These are phyloP conservation scores for Aurantiochytrium sp. DNA, from an alignment of 108 stramenopile species.

Conservation along the genomic window DNA sequence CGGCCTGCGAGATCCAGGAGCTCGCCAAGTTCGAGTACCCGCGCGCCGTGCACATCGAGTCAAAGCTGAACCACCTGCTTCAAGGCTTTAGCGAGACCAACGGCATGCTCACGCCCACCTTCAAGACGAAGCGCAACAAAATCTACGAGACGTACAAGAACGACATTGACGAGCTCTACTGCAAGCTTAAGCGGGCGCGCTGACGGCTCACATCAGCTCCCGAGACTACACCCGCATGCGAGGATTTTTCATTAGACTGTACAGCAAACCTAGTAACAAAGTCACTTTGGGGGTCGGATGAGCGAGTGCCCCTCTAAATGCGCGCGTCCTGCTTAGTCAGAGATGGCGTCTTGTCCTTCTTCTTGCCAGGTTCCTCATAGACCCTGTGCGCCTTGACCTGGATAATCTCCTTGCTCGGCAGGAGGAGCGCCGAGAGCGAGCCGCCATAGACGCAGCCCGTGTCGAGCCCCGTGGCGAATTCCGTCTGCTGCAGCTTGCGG, in stretches of 20 bases:
- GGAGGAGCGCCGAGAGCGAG: slow-evolving; percentile 77
- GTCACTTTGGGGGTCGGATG: no score
- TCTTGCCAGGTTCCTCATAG: neutral
- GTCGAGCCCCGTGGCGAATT: slow-evolving; percentile 84
- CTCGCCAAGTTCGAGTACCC: neutral
- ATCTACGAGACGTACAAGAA: neutral
- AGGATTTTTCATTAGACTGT: neutral
- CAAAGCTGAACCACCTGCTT: neutral
- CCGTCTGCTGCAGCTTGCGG: slow-evolving; percentile 79
- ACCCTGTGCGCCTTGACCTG: slow-evolving; percentile 49
- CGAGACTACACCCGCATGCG: neutral
- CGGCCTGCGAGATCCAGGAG: neutral
- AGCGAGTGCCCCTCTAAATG: no score
- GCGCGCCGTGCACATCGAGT: neutral
- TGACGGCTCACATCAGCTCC: neutral
- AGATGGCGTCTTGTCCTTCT: no score
- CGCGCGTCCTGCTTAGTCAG: no score
- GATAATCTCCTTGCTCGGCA: slow-evolving; percentile 79
- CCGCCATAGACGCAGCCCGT: slow-evolving; percentile 93
- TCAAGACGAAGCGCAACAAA: neutral
- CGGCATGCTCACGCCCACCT: neutral
- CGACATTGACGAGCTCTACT: neutral
- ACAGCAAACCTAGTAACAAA: neutral
- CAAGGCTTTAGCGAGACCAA: slow-evolving; percentile 16
- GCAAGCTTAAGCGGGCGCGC: neutral